phyloP scores from a whole-genome alignment of 768 basidiomycete genomes.

The Leccinum uliginosum region DNA sequence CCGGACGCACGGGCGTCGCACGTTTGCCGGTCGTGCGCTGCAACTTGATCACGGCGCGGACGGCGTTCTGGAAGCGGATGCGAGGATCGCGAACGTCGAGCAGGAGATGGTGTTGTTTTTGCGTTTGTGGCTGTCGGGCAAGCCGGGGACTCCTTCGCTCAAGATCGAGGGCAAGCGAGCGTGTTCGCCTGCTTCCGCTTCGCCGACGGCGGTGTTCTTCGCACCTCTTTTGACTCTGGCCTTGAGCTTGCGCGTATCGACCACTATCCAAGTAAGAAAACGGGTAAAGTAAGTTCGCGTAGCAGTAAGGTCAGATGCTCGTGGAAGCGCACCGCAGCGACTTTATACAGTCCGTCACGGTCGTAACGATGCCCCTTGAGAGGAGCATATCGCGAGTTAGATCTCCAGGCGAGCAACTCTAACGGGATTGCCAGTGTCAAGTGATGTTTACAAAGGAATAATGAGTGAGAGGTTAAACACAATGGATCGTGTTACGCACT shows the following conservation, averaged over 20 bases:
- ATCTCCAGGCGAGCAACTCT: slow-evolving; percentile 25
- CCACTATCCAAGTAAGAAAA: slow-evolving; percentile 13
- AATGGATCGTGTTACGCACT: slow-evolving; percentile 6
- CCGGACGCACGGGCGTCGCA: slow-evolving; percentile 14
- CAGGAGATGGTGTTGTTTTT: slow-evolving; percentile 3
- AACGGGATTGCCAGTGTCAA: slow-evolving; percentile 15
- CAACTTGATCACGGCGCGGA: slow-evolving; percentile 41
- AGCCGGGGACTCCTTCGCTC: not conserved
- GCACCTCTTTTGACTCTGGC: not conserved
- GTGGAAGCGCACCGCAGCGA: slow-evolving; percentile 13
- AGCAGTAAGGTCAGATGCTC: not conserved
- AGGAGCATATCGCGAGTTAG: slow-evolving; percentile 26
- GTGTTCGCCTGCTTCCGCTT: not conserved
- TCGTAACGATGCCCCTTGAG: slow-evolving; percentile 25
- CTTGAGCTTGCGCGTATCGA: not conserved
- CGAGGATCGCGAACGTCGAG: slow-evolving; percentile 24
- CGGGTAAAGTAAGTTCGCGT: slow-evolving; percentile 8
- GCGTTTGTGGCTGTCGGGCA: not conserved
- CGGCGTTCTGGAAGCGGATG: slow-evolving; percentile 36
- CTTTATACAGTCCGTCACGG: slow-evolving; percentile 29
- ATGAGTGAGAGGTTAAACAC: not conserved
- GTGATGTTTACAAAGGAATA: slow-evolving; percentile 15
- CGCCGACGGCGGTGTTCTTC: not conserved
- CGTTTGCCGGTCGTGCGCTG: slow-evolving; percentile 29
- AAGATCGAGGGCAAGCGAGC: not conserved